Percentiles rank a stretch among this genome's conserved stretches.
Conservation (phyloP, 306 rosid genomes). For the Rubus parviflorus region DNA sequence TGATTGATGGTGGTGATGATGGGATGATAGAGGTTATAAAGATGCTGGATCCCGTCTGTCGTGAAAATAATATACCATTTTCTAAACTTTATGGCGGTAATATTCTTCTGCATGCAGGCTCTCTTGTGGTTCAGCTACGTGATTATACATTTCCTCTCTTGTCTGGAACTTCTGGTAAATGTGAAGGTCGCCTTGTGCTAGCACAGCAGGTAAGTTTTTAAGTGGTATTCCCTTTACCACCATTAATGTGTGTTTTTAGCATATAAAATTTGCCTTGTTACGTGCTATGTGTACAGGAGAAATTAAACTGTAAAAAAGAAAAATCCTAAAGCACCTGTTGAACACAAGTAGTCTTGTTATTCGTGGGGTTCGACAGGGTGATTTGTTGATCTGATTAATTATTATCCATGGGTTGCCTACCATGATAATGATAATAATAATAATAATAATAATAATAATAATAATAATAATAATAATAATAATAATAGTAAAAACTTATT, state of each 20-base stretch:
- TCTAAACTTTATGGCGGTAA: constrained; percentile 85
- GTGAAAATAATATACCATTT: constrained; percentile 80
- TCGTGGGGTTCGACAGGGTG: no score
- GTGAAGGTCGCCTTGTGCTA: constrained; percentile 83
- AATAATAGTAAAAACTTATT: no score
- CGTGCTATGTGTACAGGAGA: not conserved
- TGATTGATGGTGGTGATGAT: constrained; percentile 85
- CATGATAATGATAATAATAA: not conserved
- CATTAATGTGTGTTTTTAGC: constrained; percentile 7
- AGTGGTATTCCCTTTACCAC: constrained; percentile 17
- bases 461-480: no score
- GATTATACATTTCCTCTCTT: constrained; percentile 80
- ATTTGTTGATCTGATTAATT: no score
- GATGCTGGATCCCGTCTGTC: constrained; percentile 87
- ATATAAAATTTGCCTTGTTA: not conserved
- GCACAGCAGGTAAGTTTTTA: constrained; percentile 83
- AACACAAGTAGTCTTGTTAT: not conserved
- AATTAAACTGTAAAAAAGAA: not conserved
- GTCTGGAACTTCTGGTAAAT: constrained; percentile 76
- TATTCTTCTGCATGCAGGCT: constrained; percentile 62
- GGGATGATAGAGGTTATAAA: constrained; percentile 86
- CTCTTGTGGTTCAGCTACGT: constrained; percentile 76
- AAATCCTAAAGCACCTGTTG: not conserved
- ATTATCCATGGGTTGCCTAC: no score
- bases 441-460: no score